Evolutionary conservation across 2,329 filamentous ascomycete genomes (phyloP).

Genomic region (Trichoderma sp.): DNA sequence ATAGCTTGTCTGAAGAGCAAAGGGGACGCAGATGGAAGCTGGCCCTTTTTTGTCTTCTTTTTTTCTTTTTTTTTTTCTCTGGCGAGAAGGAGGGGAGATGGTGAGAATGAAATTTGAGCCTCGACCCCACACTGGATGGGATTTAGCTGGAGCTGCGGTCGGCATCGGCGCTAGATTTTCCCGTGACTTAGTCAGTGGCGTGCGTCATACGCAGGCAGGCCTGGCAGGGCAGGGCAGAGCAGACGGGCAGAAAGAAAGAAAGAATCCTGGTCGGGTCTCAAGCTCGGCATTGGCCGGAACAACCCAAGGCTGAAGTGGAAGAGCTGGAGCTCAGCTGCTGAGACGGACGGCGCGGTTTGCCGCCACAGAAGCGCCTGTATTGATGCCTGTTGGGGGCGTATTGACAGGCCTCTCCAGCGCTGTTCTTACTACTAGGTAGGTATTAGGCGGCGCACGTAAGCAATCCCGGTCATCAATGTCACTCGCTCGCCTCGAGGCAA

Average conservation of each 20-base stretch:
- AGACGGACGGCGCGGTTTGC: conserved; percentile 1
- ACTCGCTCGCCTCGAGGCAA: conserved; percentile 6
- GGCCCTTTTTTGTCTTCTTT: conserved; percentile 21
- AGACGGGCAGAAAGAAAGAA: not conserved
- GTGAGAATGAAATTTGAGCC: conserved; percentile 26
- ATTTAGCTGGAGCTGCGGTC: conserved; percentile 26
- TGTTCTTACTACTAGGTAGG: not conserved
- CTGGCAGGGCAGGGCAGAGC: not conserved
- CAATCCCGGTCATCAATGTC: conserved; percentile 3
- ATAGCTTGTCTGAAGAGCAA: conserved; percentile 35
- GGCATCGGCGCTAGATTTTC: conserved; percentile 26
- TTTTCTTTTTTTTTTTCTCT: conserved; percentile 15
- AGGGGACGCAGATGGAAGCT: conserved; percentile 34
- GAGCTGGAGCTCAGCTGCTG: conserved; percentile 2
- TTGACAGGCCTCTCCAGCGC: conserved; percentile 8
- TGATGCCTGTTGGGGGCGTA: not conserved
- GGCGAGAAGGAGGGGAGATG: conserved; percentile 22
- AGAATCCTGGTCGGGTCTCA: not conserved
- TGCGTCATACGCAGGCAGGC: conserved; percentile 24
- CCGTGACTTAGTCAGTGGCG: conserved; percentile 21
- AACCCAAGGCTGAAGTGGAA: conserved; percentile 4
- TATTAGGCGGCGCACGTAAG: not conserved
- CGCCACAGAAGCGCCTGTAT: conserved; percentile 11
- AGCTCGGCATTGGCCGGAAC: conserved; percentile 19
- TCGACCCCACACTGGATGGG: conserved; percentile 26